Evolutionary conservation across 768 basidiomycete genomes (phyloP).

Genomic region (Boletus edulis): DNA sequence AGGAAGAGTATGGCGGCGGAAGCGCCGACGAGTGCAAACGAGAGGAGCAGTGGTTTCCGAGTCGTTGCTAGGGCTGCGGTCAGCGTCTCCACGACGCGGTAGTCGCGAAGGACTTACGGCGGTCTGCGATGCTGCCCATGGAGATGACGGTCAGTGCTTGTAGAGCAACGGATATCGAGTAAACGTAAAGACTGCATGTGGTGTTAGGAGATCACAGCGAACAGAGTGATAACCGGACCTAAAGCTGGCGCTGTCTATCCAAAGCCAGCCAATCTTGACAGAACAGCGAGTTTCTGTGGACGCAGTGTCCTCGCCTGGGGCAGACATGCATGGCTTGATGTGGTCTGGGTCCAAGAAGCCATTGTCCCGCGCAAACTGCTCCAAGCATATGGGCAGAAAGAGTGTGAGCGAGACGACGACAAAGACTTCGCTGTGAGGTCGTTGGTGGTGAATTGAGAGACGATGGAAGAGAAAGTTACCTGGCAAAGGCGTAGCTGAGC

Average conservation of each 20-base stretch:
- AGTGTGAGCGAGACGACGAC: slow-evolving; percentile 78
- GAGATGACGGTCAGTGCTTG: slow-evolving; percentile 96
- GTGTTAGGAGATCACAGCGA: not conserved
- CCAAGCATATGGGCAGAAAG: slow-evolving; percentile 79
- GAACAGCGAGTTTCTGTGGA: slow-evolving; percentile 53
- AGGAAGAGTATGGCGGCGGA: slow-evolving; percentile 68
- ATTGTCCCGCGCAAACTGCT: slow-evolving; percentile 89
- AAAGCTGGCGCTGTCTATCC: slow-evolving; percentile 92
- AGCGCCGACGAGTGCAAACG: slow-evolving; percentile 74
- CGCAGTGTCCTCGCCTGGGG: slow-evolving; percentile 5
- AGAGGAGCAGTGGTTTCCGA: slow-evolving; percentile 74
- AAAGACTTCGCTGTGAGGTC: slow-evolving; percentile 64
- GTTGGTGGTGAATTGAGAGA: not conserved
- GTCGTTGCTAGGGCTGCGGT: slow-evolving; percentile 49
- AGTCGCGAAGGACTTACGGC: slow-evolving; percentile 52
- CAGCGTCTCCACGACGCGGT: not conserved
- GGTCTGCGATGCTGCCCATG: slow-evolving; percentile 88
- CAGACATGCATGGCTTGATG: slow-evolving; percentile 50
- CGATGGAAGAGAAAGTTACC: slow-evolving; percentile 36
- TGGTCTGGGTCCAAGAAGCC: slow-evolving; percentile 74
- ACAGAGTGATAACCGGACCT: slow-evolving; percentile 46
- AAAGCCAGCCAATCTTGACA: slow-evolving; percentile 76
- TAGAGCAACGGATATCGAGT: slow-evolving; percentile 83
- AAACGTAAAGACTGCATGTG: slow-evolving; percentile 69
- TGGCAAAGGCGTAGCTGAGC: slow-evolving; percentile 85